A percentile compares a stretch with the other conserved stretches of the same genome.
These are phyloP conservation scores for Penicillium sp. DNA, from an alignment of 2,329 filamentous ascomycete species.

Conservation along the genomic window DNA sequence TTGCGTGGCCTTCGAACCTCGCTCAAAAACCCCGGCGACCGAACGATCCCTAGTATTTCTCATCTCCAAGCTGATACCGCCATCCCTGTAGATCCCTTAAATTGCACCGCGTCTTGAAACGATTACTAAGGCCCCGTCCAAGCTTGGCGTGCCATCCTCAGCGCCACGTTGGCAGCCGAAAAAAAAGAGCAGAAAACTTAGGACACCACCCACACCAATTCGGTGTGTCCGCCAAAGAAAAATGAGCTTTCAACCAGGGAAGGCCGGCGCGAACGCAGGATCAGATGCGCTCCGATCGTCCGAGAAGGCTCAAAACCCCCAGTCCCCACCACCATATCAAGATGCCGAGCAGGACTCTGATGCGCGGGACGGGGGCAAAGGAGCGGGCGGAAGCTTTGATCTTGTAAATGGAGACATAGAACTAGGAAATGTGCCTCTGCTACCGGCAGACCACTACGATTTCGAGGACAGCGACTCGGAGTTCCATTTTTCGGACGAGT, in stretches of 20 bases:
- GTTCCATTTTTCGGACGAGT: constrained; percentile 3
- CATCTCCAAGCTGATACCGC: neutral
- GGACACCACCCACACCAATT: neutral
- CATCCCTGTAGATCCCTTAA: constrained; percentile 1
- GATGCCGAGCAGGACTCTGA: constrained; percentile 7
- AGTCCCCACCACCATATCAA: constrained; percentile 10
- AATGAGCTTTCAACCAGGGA: constrained; percentile 5
- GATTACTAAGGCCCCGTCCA: constrained; percentile 6
- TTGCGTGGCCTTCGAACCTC: neutral
- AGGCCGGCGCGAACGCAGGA: neutral
- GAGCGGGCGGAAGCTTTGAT: constrained; percentile 9
- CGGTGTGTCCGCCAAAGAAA: neutral
- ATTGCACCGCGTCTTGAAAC: neutral
- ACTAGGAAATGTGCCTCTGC: constrained; percentile 19
- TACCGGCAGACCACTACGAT: constrained; percentile 7
- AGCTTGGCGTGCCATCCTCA: neutral
- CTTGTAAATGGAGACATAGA: constrained; percentile 17
- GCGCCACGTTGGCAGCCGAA: neutral
- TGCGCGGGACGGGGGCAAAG: neutral
- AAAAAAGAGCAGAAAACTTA: neutral
- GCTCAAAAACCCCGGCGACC: neutral
- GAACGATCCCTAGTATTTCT: neutral
- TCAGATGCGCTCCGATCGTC: neutral
- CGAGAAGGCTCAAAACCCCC: neutral
- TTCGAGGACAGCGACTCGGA: constrained; percentile 6